phyloP scores from a whole-genome alignment of 2,329 filamentous ascomycete genomes.

The Endoconidiophora polonica region DNA sequence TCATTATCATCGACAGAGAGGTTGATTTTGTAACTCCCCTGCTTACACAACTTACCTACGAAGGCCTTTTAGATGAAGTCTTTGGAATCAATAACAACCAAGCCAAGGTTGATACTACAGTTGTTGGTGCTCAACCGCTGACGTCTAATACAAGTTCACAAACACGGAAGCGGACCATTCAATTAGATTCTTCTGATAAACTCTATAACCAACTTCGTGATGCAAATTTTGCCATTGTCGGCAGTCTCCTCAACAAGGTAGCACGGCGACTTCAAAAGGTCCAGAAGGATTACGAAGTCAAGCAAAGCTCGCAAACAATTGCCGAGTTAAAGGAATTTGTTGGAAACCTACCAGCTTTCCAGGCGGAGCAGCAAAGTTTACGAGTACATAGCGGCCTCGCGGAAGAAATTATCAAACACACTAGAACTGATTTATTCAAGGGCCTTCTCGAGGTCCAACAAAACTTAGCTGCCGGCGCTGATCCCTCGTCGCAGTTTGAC shows the following conservation, averaged over 20 bases:
- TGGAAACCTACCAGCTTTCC: slow-evolving; percentile 78
- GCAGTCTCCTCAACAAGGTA: slow-evolving; percentile 73
- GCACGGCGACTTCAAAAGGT: slow-evolving; percentile 72
- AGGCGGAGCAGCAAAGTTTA: slow-evolving; percentile 84
- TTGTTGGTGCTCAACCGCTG: slow-evolving; percentile 55
- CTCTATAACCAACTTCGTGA: slow-evolving; percentile 78
- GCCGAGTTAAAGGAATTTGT: slow-evolving; percentile 90
- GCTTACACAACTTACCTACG: slow-evolving; percentile 89
- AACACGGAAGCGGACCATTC: slow-evolving; percentile 68
- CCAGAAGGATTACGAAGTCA: slow-evolving; percentile 75
- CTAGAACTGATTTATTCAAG: slow-evolving; percentile 75
- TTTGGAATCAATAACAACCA: slow-evolving; percentile 88
- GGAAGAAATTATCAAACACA: slow-evolving; percentile 90
- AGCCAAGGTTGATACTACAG: slow-evolving; percentile 77
- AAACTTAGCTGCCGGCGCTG: slow-evolving; percentile 78
- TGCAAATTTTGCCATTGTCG: slow-evolving; percentile 89
- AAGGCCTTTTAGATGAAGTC: slow-evolving; percentile 85
- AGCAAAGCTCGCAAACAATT: slow-evolving; percentile 73
- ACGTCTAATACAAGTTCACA: slow-evolving; percentile 39
- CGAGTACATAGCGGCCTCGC: slow-evolving; percentile 82
- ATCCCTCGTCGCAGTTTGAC: slow-evolving; percentile 78
- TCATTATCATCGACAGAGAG: slow-evolving; percentile 90
- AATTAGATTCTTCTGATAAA: slow-evolving; percentile 76
- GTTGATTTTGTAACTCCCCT: slow-evolving; percentile 85
- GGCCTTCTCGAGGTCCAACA: slow-evolving; percentile 86